Conservation (phyloP, 1,284 basidiomycete species). For the Marasmius fiardii region DNA sequence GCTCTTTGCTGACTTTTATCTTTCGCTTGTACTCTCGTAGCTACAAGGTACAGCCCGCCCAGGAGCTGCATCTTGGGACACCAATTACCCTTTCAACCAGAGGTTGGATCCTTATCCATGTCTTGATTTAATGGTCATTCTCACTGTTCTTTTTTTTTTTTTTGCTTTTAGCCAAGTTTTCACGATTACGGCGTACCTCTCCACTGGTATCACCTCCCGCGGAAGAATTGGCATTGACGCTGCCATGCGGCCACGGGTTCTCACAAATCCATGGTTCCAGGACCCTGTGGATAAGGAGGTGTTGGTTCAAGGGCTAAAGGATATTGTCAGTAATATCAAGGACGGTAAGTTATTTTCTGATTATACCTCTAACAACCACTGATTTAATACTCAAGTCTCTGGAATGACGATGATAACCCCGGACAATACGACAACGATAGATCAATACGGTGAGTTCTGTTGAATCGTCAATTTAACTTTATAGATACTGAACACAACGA, state of each 20-base stretch:
- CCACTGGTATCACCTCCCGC: conserved; percentile 56
- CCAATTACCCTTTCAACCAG: conserved; percentile 48
- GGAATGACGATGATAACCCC: conserved; percentile 55
- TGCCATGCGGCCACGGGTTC: conserved; percentile 41
- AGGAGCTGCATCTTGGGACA: conserved; percentile 54
- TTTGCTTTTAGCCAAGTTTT: conserved; percentile 42
- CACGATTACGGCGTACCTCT: conserved; percentile 59
- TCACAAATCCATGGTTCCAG: conserved; percentile 56
- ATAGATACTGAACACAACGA: not conserved
- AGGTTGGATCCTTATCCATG: not conserved
- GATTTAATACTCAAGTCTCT: conserved; percentile 30
- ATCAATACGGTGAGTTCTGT: conserved; percentile 39
- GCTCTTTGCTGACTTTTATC: not conserved
- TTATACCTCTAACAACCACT: too few relatives aligned
- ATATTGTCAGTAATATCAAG: conserved; percentile 39
- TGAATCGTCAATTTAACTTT: not conserved
- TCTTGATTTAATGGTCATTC: not conserved
- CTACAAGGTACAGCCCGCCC: conserved; percentile 64
- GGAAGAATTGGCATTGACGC: conserved; percentile 60
- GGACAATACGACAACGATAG: conserved; percentile 51
- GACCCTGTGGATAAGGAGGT: conserved; percentile 53
- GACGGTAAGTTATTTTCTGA: conserved; percentile 27
- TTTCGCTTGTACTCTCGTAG: too few relatives aligned
- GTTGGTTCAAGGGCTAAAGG: conserved; percentile 46
- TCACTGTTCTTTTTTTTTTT: too few relatives aligned